These are phyloP conservation scores for Geotrichum siamense DNA, from an alignment of 1,139 yeast genomes.

Conservation along the genomic window DNA sequence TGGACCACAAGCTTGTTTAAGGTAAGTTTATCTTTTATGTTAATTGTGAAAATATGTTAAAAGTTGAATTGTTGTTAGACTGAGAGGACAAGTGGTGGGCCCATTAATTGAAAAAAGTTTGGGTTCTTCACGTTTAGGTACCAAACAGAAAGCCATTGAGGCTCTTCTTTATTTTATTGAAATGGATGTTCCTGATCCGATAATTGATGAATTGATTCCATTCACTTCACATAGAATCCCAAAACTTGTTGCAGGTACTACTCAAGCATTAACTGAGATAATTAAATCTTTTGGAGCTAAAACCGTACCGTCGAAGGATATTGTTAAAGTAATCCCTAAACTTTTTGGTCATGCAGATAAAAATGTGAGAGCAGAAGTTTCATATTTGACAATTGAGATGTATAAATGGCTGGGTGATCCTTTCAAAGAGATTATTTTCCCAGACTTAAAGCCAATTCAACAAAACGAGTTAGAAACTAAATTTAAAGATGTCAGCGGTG, in stretches of 20 bases:
- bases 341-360: slow-evolving; percentile 82
- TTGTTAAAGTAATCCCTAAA: slow-evolving; percentile 55
- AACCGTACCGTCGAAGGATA: slow-evolving; percentile 52
- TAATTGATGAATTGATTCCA: slow-evolving; percentile 64
- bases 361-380: slow-evolving; percentile 76
- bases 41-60: slow-evolving; percentile 1
- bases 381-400: slow-evolving; percentile 59
- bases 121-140: slow-evolving; percentile 66
- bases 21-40: slow-evolving; percentile 7
- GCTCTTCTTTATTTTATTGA: slow-evolving; percentile 59
- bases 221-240: slow-evolving; percentile 60
- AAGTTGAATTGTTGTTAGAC: slow-evolving; percentile 7
- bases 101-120: slow-evolving; percentile 74
- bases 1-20: slow-evolving; percentile 39
- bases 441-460: slow-evolving; percentile 82
- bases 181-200: slow-evolving; percentile 54
- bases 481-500: slow-evolving; percentile 49
- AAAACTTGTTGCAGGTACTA: slow-evolving; percentile 67
- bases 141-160: slow-evolving; percentile 59
- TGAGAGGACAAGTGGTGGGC: slow-evolving; percentile 44
- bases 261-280: slow-evolving; percentile 49
- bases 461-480: slow-evolving; percentile 73
- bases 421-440: slow-evolving; percentile 53
- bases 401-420: slow-evolving; percentile 72
- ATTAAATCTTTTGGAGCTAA: slow-evolving; percentile 65